These are phyloP conservation scores for Fusarium pininemorale DNA, from an alignment of 2,329 filamentous ascomycete species.

Conservation along the genomic window DNA sequence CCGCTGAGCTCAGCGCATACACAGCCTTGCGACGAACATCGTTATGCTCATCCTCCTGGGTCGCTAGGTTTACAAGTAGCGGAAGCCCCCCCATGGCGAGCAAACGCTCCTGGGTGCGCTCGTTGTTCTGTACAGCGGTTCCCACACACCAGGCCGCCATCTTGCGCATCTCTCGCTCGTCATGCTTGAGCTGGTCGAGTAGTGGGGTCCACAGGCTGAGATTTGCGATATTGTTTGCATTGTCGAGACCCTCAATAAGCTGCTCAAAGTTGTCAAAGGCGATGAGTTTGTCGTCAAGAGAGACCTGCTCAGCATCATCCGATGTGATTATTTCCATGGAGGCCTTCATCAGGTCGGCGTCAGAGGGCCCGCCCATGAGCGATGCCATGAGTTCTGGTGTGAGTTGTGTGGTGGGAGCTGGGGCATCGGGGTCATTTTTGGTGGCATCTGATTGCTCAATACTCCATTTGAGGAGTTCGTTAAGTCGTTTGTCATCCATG, in stretches of 20 bases:
- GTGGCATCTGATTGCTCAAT: constrained; percentile 58
- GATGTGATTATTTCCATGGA: constrained; percentile 81
- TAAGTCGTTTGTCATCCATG: constrained; percentile 68
- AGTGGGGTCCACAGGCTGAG: constrained; percentile 85
- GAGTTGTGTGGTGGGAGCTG: constrained; percentile 56
- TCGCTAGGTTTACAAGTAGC: constrained; percentile 71
- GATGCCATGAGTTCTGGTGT: constrained; percentile 76
- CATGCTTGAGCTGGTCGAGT: constrained; percentile 72
- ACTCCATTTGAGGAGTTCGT: constrained; percentile 83
- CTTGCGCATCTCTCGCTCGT: constrained; percentile 76
- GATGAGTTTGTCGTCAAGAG: constrained; percentile 78
- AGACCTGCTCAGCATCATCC: constrained; percentile 63
- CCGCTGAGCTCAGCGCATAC: constrained; percentile 85
- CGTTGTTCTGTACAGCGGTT: constrained; percentile 97
- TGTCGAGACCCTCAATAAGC: constrained; percentile 91
- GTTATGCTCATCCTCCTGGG: constrained; percentile 66
- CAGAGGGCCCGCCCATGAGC: constrained; percentile 85
- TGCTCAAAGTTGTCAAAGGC: constrained; percentile 97
- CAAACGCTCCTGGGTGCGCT: constrained; percentile 79
- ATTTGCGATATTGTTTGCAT: constrained; percentile 90
- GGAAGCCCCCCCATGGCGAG: constrained; percentile 73
- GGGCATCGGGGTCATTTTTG: constrained; percentile 44
- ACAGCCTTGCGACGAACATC: constrained; percentile 85
- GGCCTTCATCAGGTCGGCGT: constrained; percentile 90
- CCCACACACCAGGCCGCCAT: constrained; percentile 96